Evolutionary conservation across 1,139 yeast genomes (phyloP), one percentile per base, ranked within the genome.

Genomic region (Protomyces arabidopsidicola): DNA sequence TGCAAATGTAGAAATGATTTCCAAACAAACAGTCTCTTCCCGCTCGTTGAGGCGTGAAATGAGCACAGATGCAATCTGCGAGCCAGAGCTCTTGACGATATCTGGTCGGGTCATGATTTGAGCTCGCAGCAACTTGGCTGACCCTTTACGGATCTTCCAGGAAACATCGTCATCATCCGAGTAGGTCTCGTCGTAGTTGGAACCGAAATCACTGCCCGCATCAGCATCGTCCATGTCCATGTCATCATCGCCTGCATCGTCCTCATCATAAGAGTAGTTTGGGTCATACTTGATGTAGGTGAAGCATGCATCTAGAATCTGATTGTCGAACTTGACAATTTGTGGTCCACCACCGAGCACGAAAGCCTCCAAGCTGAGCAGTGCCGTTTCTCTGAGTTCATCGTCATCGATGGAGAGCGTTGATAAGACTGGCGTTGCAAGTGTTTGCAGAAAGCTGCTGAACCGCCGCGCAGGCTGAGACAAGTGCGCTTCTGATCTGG

Each of bases 131-230:
- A 86, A 72, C 31, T 76, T 75, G 1, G 84, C 80, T 0, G 90
- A 76, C 64, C 80, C 81, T 52, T 83, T 78, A 65, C 96, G 78
- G 42, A 89, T 73, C 69, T 84, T 85, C 89, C 95, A 87, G 1
- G 88, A 82, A 35, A 84, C 83, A 69, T 86, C 90, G 61, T 83
- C 84, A 50, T 78, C 80, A 53, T 80, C 83, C 10, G 77, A 72
- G 54, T 78, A 79, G 54, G 78, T 83, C 53, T 78, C 82, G 16
- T 72, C 74, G 3, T 70, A 74, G 1, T 69, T 72, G 8, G 71
- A 73, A 22, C 60, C 67, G n/a, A 58, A 51, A 8, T 69, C 73
- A 16, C 63, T 69, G 16, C 67, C 74, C 4, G 71, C 76, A 1
- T 72, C 77, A 10, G 71, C 80, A 52, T 75, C 78, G 18, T 73